These are phyloP conservation scores for Silene coronaria DNA, from an alignment of 179 eudicot species.

Conservation along the genomic window DNA sequence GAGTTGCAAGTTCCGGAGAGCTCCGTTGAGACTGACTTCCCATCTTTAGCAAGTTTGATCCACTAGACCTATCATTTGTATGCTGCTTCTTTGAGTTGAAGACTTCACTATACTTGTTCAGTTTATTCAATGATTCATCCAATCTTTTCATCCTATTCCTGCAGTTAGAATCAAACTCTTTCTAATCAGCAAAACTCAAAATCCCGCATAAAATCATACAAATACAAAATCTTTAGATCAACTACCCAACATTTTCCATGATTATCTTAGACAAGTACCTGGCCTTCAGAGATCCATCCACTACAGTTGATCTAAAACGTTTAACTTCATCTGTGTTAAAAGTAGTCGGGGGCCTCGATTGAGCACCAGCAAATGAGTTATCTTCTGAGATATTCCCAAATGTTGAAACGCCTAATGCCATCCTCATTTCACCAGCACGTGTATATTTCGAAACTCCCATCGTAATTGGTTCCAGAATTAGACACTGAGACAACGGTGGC, in stretches of 20 bases:
- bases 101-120: constrained; percentile 51
- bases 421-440: constrained; percentile 57
- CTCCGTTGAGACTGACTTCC: constrained; percentile 59
- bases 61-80: constrained; percentile 57
- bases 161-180: constrained; percentile 14
- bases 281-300: constrained; percentile 57
- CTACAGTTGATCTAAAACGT: constrained; percentile 51
- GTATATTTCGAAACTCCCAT: constrained; percentile 45
- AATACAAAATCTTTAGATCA: too few relatives aligned
- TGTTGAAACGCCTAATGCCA: constrained; percentile 43
- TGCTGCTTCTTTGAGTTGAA: constrained; percentile 52
- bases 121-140: constrained; percentile 53
- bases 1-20: constrained; percentile 47
- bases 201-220: not conserved
- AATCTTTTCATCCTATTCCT: constrained; percentile 65
- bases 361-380: constrained; percentile 49
- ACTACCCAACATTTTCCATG: not conserved
- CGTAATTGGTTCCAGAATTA: constrained; percentile 63
- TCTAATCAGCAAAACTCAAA: constrained; percentile 14
- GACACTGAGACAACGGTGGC: constrained; percentile 46
- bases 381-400: constrained; percentile 36
- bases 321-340: constrained; percentile 57
- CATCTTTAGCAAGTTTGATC: constrained; percentile 52
- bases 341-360: constrained; percentile 47
- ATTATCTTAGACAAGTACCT: constrained; percentile 26